Conservation (phyloP, 2,329 filamentous ascomycete genomes). For the Xylariales sp. region DNA sequence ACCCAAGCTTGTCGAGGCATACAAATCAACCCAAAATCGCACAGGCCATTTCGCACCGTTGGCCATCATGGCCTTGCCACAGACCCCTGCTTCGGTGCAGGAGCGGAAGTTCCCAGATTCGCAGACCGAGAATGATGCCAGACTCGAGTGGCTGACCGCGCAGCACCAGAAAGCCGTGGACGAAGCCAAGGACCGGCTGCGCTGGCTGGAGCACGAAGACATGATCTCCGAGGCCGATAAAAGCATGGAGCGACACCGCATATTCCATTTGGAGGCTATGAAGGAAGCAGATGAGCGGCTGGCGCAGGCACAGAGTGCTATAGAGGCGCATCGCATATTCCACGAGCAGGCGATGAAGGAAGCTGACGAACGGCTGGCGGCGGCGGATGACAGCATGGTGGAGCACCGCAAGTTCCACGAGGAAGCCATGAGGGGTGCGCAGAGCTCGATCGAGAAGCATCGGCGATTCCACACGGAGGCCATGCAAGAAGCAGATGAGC, state of each 20-base stretch:
- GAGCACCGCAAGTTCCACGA: slow-evolving; percentile 3
- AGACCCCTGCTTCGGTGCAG: too few species aligned
- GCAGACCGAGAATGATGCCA: slow-evolving; percentile 1
- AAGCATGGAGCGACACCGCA: slow-evolving; percentile 1
- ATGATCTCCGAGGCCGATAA: slow-evolving; percentile 3
- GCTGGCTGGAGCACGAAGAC: too few species aligned
- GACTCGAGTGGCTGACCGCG: slow-evolving; percentile 1
- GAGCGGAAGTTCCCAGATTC: too few species aligned
- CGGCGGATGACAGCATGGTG: slow-evolving; percentile 1
- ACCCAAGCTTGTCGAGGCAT: too few species aligned
- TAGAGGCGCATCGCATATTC: slow-evolving; percentile 1
- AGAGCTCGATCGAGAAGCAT: slow-evolving; percentile 4
- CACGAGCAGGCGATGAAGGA: slow-evolving; percentile 5
- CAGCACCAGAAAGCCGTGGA: too few species aligned
- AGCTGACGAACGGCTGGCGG: slow-evolving; percentile 1
- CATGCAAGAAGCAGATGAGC: slow-evolving; percentile 3
- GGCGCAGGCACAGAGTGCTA: background rate
- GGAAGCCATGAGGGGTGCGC: too few species aligned
- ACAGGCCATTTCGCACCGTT: too few species aligned
- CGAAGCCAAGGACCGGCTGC: too few species aligned
- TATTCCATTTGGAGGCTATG: slow-evolving; percentile 2
- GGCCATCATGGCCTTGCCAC: too few species aligned
- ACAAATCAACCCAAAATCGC: too few species aligned
- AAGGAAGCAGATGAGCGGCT: slow-evolving; percentile 3
- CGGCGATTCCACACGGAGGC: slow-evolving; percentile 1